These are phyloP conservation scores for Quercus robur DNA, from an alignment of 306 rosid genomes.

Conservation along the genomic window DNA sequence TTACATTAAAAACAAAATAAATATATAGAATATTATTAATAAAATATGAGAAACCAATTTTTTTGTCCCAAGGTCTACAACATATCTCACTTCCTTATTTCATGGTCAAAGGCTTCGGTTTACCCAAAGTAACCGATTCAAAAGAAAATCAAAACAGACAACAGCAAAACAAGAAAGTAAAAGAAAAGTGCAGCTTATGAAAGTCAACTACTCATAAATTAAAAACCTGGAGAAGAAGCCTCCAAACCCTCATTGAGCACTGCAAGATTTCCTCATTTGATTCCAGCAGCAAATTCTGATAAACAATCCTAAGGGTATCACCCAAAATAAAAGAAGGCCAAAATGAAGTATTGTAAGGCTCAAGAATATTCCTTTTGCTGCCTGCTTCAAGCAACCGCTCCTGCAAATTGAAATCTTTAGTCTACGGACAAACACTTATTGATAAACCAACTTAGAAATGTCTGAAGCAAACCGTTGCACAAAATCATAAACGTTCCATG, in stretches of 20 bases:
- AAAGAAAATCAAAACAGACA: neutral
- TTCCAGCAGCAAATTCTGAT: conserved; percentile 89
- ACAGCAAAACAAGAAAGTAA: neutral
- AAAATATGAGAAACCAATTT: neutral
- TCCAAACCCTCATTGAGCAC: conserved; percentile 96
- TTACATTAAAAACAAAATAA: too few species aligned
- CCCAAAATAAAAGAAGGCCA: conserved; percentile 94
- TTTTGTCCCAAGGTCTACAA: neutral
- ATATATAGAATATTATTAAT: too few species aligned
- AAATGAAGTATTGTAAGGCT: conserved; percentile 49
- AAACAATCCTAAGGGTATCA: conserved; percentile 89
- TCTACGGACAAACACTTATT: neutral
- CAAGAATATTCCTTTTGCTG: conserved; percentile 55
- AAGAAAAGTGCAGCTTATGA: neutral
- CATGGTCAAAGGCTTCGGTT: neutral
- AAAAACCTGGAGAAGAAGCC: conserved; percentile 88
- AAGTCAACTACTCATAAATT: conserved; percentile 1
- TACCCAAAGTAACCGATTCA: neutral
- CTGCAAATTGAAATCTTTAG: conserved; percentile 41
- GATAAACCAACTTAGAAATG: neutral
- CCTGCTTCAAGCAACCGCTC: conserved; percentile 98
- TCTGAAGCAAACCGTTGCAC: neutral
- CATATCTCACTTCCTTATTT: neutral
- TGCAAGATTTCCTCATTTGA: conserved; percentile 82
- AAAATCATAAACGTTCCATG: neutral